Evolutionary conservation across 1,284 basidiomycete genomes (phyloP).

Genomic region (Fistulinella cinereoalba): DNA sequence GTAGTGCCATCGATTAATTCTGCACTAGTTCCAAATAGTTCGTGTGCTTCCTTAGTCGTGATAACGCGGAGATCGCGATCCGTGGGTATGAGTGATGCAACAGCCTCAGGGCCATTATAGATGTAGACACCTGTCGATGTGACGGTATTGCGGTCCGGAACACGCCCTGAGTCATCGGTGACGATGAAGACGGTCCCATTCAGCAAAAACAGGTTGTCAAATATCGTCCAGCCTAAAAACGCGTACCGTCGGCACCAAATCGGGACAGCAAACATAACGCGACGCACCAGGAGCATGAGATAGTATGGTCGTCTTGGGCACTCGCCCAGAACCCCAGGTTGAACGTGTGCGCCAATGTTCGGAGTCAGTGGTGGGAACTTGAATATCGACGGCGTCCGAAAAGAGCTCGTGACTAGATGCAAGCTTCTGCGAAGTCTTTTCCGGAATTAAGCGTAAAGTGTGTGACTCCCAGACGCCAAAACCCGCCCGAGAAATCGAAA

Average conservation of each 20-base stretch:
- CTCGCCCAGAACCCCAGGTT: slow-evolving; percentile 36
- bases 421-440: neutral
- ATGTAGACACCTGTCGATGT: slow-evolving; percentile 56
- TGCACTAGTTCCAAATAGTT: slow-evolving; percentile 65
- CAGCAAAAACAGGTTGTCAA: slow-evolving; percentile 73
- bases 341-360: slow-evolving; percentile 36
- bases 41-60: slow-evolving; percentile 61
- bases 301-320: slow-evolving; percentile 58
- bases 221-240: slow-evolving; percentile 75
- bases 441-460: neutral
- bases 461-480: neutral
- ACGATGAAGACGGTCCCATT: slow-evolving; percentile 77
- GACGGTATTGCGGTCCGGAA: slow-evolving; percentile 56
- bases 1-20: slow-evolving; percentile 66
- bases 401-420: neutral
- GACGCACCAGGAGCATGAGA: slow-evolving; percentile 59
- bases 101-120: slow-evolving; percentile 43
- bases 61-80: slow-evolving; percentile 79
- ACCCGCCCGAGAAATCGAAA: neutral
- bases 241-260: neutral
- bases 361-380: neutral
- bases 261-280: neutral
- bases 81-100: slow-evolving; percentile 55
- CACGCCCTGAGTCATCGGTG: slow-evolving; percentile 48
- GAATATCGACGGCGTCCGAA: too few species aligned